phyloP scores from a whole-genome alignment of 2,329 filamentous ascomycete species.

The Xylaria arbuscula region DNA sequence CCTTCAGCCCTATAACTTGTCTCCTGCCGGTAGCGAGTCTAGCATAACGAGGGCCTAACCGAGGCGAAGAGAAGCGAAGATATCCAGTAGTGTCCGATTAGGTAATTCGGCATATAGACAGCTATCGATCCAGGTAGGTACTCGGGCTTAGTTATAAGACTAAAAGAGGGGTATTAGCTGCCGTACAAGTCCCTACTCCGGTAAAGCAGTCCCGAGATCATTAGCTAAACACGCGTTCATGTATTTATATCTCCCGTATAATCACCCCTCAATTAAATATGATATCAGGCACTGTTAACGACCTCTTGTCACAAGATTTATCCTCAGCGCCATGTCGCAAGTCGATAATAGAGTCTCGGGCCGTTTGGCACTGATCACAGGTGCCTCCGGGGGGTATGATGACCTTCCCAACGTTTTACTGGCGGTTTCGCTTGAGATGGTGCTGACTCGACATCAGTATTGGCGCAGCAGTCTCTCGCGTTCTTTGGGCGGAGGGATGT shows the following conservation, averaged over 20 bases:
- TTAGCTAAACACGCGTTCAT: not conserved
- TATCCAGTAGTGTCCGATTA: not conserved
- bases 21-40: not conserved
- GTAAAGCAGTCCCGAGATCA: conserved; percentile 1
- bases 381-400: conserved; percentile 51
- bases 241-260: not conserved
- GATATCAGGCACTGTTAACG: not conserved
- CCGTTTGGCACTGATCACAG: conserved; percentile 52
- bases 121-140: not conserved
- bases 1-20: not conserved
- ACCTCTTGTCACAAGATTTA: not conserved
- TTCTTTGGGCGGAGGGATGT: conserved; percentile 50
- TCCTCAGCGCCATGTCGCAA: conserved; percentile 40
- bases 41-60: not conserved
- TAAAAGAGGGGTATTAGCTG: conserved; percentile 12
- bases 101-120: not conserved
- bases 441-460: conserved; percentile 44
- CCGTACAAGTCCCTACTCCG: conserved; percentile 5
- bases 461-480: conserved; percentile 50
- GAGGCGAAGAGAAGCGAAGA: not conserved
- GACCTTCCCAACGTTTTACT: not conserved
- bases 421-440: not conserved
- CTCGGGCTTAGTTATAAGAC: not conserved
- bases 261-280: conserved; percentile 19
- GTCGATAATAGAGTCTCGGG: conserved; percentile 51